Base-by-base conservation (phyloP, 805 yeast genomes). In the Henningerozyma blattae region DNA sequence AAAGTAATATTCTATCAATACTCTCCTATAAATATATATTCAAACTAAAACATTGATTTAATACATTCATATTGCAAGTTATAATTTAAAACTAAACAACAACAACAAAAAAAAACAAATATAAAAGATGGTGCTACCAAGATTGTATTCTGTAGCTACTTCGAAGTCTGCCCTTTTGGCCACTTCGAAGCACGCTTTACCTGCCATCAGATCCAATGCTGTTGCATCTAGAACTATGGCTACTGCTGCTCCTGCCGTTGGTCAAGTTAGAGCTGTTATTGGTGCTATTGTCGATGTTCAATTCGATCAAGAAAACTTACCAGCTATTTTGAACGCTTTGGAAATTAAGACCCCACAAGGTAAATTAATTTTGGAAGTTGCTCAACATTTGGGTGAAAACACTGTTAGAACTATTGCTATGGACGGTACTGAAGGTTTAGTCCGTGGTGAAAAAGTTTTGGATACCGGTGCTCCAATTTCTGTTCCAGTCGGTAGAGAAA, bases 341-440 rank as follows among this genome's bases (percentile, higher is more conserved):
- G 86, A 83, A 67, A 76, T 91, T 62, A 76, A 84, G 64, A 75
- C 73, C 56, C 74, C 75, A 55, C 66, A 72, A 49, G 87, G 86
- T 56, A 73, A 74, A 59, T 78, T 91, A 62, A 86, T 91, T 50
- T 77, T 91, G 59, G 98, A 91, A 74, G 98, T 91, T 56, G 91
- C 98, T 58, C 98, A 91, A 76, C 98, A 91, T 71, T 78, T 91
- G 68, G 98, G 98, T 77, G 97, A 91, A 76, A 86, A 86, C 83
- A 82, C 97, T 56, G 97, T 91, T 65, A 89, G 98, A 81, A 81
- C 98, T 64, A 91, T 91, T 81, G 97, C 98, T 63, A 91, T 91
- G 98, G 98, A 91, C 68, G 97, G 97, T 84, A 91, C 98, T 55
- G 97, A 89, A 70, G 98, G 98, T 85, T 79, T 91, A 61, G 95